Evolutionary conservation across 805 yeast species (phyloP), one percentile per base, ranked within the genome.

Genomic region (Kodamaea leandrae): DNA sequence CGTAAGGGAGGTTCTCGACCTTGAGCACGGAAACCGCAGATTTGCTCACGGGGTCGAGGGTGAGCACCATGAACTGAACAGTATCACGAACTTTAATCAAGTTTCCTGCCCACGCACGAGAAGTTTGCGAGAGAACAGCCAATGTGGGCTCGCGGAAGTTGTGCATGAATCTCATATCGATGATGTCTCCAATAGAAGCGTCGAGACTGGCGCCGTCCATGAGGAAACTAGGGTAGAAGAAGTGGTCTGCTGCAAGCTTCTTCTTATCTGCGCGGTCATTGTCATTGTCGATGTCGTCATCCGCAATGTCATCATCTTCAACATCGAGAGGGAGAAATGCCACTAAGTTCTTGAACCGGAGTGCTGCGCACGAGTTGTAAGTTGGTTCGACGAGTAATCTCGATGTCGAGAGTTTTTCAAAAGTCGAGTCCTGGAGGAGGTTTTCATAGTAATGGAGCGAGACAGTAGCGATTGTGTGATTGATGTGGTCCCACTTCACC

Each of bases 401-500:
- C 0, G 85, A 63, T 4, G 61, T 58, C 39, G 46, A 65, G 47
- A 51, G 52, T 53, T 61, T 61, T 39, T 72, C 78, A 36, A 72
- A 64, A 2, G 80, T 72, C 8, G 71, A 53, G 24, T 72, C 67
- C 30, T 73, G 74, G 37, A 88, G 67, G 18, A 78, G 77, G 32
- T 78, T 76, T 52, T 91, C 97, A 60, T 90, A 93, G 57, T 77
- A 88, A 63, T 93, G 99, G 38, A 93, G 66, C 37, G 96, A 85
- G 1, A 79, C 73, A 0, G 96, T 86, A 18, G 74, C 68, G n/a
- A 91, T 68, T 1, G 74, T 52, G 48, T 78, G 70, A n/a, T 52
- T 56, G 3, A 54, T 60, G 3, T 61, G 58, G 52, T 88, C 83
- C 86, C 95, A 93, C 41, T 73, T 72, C 20, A 91, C 61, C 13